Conservation (phyloP, 2,329 filamentous ascomycete species). For the Diaporthe helianthi region DNA sequence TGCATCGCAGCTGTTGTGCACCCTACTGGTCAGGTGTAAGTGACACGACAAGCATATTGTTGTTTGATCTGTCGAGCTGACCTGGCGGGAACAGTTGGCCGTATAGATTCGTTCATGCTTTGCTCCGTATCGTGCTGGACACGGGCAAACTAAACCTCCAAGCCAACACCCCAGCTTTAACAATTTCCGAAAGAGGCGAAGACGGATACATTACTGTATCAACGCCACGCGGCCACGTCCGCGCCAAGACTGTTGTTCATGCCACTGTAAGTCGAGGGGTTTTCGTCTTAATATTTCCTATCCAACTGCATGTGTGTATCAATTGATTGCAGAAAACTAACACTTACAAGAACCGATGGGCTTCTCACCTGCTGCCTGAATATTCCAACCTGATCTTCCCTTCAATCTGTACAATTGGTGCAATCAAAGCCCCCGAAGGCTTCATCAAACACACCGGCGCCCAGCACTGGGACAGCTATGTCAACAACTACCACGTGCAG, state of each 20-base stretch:
- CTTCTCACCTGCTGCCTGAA: constrained; percentile 35
- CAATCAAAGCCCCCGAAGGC: constrained; percentile 42
- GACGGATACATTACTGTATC: constrained; percentile 39
- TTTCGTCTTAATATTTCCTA: not conserved
- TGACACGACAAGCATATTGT: not conserved
- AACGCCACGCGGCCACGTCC: constrained; percentile 32
- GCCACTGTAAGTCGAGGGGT: constrained; percentile 28
- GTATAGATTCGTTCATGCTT: constrained; percentile 35
- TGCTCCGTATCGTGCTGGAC: constrained; percentile 31
- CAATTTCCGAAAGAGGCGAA: constrained; percentile 38
- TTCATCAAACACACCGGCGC: constrained; percentile 43
- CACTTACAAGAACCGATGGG: constrained; percentile 32
- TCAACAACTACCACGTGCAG: constrained; percentile 45
- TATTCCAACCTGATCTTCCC: constrained; percentile 34
- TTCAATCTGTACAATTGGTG: constrained; percentile 37
- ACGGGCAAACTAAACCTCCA: constrained; percentile 39
- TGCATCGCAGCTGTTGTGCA: constrained; percentile 41
- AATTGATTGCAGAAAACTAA: not conserved
- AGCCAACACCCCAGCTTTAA: constrained; percentile 39
- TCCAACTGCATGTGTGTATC: too few relatives aligned
- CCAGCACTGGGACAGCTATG: constrained; percentile 42
- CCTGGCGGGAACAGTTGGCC: constrained; percentile 26
- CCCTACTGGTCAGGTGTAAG: constrained; percentile 37
- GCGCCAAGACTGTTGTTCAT: constrained; percentile 33
- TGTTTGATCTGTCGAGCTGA: not conserved